Percentiles rank a stretch among this genome's conserved stretches.
Evolutionary conservation across 83 land plant genomes (phyloP).

Genomic region (Isoetes engelmannii): DNA sequence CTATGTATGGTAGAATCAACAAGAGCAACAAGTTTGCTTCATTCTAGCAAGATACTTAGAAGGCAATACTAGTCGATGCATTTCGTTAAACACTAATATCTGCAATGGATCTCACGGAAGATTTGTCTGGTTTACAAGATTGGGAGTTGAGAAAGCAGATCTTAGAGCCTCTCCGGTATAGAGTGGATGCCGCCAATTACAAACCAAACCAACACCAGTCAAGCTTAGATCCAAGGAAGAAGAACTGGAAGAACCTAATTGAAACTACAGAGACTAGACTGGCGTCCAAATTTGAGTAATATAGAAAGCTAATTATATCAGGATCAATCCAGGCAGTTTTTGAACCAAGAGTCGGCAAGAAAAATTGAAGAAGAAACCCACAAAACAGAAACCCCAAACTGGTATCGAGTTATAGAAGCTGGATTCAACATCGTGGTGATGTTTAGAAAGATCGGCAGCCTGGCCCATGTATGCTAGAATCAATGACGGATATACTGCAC

Average conservation of each 20-base stretch:
- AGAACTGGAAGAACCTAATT: not conserved
- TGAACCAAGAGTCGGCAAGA: not conserved
- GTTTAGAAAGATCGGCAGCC: constrained; percentile 50
- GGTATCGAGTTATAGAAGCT: constrained; percentile 52
- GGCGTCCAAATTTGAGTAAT: not conserved
- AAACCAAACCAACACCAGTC: too few species aligned
- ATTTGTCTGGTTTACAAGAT: too few species aligned
- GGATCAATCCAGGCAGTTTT: not conserved
- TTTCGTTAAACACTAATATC: too few species aligned
- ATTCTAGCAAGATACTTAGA: too few species aligned
- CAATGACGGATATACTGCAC: constrained; percentile 45
- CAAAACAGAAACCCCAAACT: constrained; percentile 3
- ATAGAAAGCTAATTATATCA: not conserved
- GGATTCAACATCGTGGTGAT: constrained; percentile 33
- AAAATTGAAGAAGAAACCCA: not conserved
- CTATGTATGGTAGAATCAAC: too few species aligned
- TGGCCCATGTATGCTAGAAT: constrained; percentile 61
- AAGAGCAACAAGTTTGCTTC: too few species aligned
- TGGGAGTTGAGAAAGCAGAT: too few species aligned
- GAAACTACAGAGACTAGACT: not conserved
- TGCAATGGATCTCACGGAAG: too few species aligned
- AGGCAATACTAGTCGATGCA: too few species aligned
- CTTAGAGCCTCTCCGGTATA: too few species aligned
- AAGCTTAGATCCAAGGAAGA: too few species aligned
- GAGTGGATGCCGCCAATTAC: too few species aligned